Conservation (phyloP, 2,329 filamentous ascomycete genomes). For the Beauveria bassiana region DNA sequence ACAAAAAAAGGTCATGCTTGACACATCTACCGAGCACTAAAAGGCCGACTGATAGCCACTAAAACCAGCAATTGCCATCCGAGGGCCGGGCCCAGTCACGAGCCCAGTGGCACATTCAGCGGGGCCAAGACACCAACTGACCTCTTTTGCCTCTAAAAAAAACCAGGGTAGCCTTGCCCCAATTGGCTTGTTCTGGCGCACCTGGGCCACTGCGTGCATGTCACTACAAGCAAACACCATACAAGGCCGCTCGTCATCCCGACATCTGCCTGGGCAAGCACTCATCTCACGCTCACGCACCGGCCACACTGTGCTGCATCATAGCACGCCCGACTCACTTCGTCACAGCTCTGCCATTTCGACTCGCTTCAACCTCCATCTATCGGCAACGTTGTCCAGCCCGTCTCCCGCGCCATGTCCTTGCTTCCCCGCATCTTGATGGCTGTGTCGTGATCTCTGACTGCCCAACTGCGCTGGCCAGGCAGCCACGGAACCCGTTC, state of each 20-base stretch:
- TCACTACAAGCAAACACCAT: background rate
- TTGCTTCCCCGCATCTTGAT: slow-evolving; percentile 11
- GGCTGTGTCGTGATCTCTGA: slow-evolving; percentile 3
- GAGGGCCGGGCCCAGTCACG: no score
- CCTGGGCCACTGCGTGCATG: background rate
- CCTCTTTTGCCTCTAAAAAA: no score
- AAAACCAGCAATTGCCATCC: no score
- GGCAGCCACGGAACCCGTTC: background rate
- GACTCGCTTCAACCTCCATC: background rate
- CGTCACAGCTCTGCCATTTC: background rate
- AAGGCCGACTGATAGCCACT: no score
- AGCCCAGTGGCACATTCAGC: no score
- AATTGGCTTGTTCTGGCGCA: background rate
- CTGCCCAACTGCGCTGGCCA: background rate
- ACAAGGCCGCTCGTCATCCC: background rate
- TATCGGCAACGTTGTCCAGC: background rate
- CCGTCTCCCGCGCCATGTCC: background rate
- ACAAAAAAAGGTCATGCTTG: no score
- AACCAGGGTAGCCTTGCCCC: background rate
- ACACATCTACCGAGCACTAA: no score
- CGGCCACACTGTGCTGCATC: background rate
- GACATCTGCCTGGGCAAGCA: background rate
- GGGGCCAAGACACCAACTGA: no score
- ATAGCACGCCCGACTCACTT: background rate
- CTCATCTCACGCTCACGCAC: background rate